Base-by-base conservation (phyloP, 768 basidiomycete species). In the Termitomyces sp. region DNA sequence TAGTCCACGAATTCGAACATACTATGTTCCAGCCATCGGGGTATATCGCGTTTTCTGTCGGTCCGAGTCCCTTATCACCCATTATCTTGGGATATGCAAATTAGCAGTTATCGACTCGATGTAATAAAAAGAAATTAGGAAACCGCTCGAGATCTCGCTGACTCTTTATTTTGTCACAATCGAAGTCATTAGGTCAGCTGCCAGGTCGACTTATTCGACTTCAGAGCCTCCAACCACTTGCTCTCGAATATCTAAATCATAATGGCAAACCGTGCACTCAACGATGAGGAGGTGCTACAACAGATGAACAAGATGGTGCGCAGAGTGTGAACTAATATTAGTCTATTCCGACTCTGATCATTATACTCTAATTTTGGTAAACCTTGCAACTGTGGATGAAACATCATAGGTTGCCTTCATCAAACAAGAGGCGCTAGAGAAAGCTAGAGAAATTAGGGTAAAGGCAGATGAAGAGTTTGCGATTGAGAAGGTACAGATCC, bases 231-330 rank as follows among this genome's bases (percentile, higher is more conserved):
- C 34, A 51, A 30, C 24, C 27, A 12, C 52, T 39, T 42, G 30
- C 46, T 55, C 42, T 34, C 18, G 34, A 50, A 34, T 31, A 22
- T 12, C 31, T 6, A 31, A 36, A 42, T 20, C 65, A 75, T 60
- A 63, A 95, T 87, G 86, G 77, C 91, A 62, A 82, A 86, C 48
- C 80, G 92, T 64, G 82, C 93, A 27, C 76, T 96, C 59, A 95
- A 94, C 69, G 96, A 98, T 65, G 93, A 95, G 66, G 96, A 98
- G 74, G 95, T 98, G 20, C 79, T 94, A 67, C 90, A 78, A 68
- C 96, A 98, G 81, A 93, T 98, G 92, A 95, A 93, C 79, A 98
- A 98, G 86, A 98, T 98, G 96, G 96, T 95, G 57, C 55, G 81
- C 36, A 37, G 27, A 71, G 49, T 52, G 45, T 54, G 37, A 34